Conservation (phyloP, 805 yeast species). For the Yamadazyma insecticola region DNA sequence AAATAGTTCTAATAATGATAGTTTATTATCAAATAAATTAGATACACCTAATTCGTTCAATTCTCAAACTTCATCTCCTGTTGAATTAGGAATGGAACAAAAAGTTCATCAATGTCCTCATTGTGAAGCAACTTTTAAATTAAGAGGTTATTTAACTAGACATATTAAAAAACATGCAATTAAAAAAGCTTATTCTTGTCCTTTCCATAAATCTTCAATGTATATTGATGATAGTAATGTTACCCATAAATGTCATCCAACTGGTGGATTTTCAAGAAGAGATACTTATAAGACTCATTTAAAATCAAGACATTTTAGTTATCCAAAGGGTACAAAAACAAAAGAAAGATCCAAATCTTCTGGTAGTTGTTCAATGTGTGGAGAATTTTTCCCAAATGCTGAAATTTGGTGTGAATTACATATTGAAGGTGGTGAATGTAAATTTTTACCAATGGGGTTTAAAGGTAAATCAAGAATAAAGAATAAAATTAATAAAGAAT, state of each 20-base stretch:
- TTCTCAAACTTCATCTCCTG: slow-evolving; percentile 19
- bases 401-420: slow-evolving; percentile 51
- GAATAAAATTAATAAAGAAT: slow-evolving; percentile 36
- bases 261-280: slow-evolving; percentile 56
- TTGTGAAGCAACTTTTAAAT: slow-evolving; percentile 46
- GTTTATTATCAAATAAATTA: slow-evolving; percentile 6
- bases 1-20: slow-evolving; percentile 21
- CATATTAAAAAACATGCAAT: slow-evolving; percentile 50
- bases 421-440: slow-evolving; percentile 47
- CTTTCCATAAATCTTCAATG: slow-evolving; percentile 39
- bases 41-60: slow-evolving; percentile 24
- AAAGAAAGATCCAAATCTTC: slow-evolving; percentile 37
- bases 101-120: slow-evolving; percentile 39
- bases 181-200: slow-evolving; percentile 51
- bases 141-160: slow-evolving; percentile 51
- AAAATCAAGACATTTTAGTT: slow-evolving; percentile 52
- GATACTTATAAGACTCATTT: slow-evolving; percentile 58
- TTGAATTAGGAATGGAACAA: slow-evolving; percentile 5
- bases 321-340: slow-evolving; percentile 52
- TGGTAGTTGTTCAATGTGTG: slow-evolving; percentile 55
- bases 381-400: slow-evolving; percentile 43
- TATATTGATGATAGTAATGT: slow-evolving; percentile 36
- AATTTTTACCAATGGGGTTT: slow-evolving; percentile 38
- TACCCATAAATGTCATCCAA: slow-evolving; percentile 49
- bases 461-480: slow-evolving; percentile 41